Conservation (phyloP, 2,329 filamentous ascomycete species). For the Lachnellula occidentalis region DNA sequence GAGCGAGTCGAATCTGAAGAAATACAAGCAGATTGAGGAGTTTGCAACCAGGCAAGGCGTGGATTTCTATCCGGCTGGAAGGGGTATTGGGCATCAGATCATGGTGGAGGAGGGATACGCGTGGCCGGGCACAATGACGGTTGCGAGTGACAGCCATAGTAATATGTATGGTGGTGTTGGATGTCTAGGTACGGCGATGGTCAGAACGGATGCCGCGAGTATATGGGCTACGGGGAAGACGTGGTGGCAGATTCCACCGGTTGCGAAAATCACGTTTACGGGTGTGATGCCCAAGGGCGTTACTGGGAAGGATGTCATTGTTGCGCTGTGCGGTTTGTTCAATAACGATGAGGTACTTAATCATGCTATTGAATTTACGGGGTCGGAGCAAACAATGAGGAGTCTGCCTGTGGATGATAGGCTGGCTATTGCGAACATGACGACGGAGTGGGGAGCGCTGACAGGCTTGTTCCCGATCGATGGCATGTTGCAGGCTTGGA, state of each 20-base stretch:
- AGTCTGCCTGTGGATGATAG: slow-evolving; percentile 69
- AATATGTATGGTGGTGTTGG: slow-evolving; percentile 82
- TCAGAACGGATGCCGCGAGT: slow-evolving; percentile 79
- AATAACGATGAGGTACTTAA: slow-evolving; percentile 85
- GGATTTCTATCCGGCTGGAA: slow-evolving; percentile 69
- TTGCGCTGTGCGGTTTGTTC: slow-evolving; percentile 82
- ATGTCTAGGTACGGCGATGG: slow-evolving; percentile 72
- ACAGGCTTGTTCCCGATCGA: slow-evolving; percentile 78
- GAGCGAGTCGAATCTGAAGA: slow-evolving; percentile 69
- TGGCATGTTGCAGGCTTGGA: slow-evolving; percentile 62
- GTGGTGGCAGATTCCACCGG: slow-evolving; percentile 85
- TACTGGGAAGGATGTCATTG: slow-evolving; percentile 89
- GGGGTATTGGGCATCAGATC: slow-evolving; percentile 86
- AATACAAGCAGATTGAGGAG: slow-evolving; percentile 74
- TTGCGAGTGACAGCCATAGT: slow-evolving; percentile 72
- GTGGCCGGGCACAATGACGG: slow-evolving; percentile 80
- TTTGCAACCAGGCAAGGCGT: slow-evolving; percentile 77
- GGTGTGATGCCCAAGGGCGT: slow-evolving; percentile 73
- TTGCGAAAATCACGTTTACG: slow-evolving; percentile 73
- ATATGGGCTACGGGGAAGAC: slow-evolving; percentile 80
- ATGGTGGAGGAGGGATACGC: slow-evolving; percentile 81
- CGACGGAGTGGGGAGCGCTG: slow-evolving; percentile 73
- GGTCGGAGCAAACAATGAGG: slow-evolving; percentile 68
- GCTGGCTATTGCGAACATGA: slow-evolving; percentile 75
- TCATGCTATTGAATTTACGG: slow-evolving; percentile 83